Conservation (phyloP, 176 grass and related monocot genomes). For the Ananas comosus region DNA sequence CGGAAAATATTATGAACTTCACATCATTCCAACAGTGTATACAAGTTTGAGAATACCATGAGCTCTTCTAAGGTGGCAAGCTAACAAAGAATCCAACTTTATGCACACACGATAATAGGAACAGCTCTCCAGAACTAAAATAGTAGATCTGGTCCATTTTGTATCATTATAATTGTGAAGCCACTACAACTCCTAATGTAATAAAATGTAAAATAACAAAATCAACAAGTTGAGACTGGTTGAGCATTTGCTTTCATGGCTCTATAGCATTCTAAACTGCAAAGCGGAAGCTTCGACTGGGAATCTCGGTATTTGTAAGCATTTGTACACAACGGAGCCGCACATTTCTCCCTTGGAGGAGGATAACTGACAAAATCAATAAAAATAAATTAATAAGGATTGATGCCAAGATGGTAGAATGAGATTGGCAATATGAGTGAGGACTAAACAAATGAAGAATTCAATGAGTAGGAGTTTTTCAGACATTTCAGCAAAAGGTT, state of each 20-base stretch:
- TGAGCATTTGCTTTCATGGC: constrained; percentile 47
- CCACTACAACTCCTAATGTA: neutral
- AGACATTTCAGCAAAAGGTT: neutral
- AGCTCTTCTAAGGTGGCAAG: too few relatives aligned
- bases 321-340: constrained; percentile 66
- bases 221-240: constrained; percentile 43
- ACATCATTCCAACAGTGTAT: too few relatives aligned
- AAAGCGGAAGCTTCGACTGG: constrained; percentile 75
- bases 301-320: constrained; percentile 92
- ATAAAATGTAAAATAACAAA: neutral
- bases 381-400: neutral
- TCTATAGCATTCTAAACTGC: constrained; percentile 85
- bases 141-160: neutral
- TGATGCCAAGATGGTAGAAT: neutral
- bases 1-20: too few relatives aligned
- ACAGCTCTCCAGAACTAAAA: too few relatives aligned
- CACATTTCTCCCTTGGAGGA: constrained; percentile 92
- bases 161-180: neutral
- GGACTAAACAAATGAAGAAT: too few relatives aligned
- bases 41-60: too few relatives aligned
- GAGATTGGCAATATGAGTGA: constrained; percentile 7
- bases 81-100: too few relatives aligned
- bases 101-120: too few relatives aligned
- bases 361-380: constrained; percentile 57
- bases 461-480: too few relatives aligned